Evolutionary conservation across 2,329 filamentous ascomycete species (phyloP).

Genomic region (Chrysosporium keratinophilum): DNA sequence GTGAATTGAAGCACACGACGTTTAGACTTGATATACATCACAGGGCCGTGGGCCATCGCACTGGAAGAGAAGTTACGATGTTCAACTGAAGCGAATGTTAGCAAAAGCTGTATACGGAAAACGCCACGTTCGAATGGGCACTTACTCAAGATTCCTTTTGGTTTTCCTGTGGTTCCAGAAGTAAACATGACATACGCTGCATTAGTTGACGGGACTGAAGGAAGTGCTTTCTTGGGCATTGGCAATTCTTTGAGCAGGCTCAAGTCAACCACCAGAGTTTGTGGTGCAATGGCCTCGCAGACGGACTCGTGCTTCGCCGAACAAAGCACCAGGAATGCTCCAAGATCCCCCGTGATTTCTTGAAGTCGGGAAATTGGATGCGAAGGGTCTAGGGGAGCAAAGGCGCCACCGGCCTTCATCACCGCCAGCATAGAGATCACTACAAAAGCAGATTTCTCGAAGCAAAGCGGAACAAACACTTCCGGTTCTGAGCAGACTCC

Average conservation of each 20-base stretch:
- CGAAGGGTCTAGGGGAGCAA: constrained; percentile 25
- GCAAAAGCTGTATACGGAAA: not conserved
- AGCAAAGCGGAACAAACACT: constrained; percentile 57
- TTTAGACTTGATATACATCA: constrained; percentile 34
- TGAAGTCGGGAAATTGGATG: constrained; percentile 22
- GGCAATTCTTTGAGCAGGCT: constrained; percentile 13
- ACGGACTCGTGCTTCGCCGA: constrained; percentile 12
- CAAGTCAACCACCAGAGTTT: constrained; percentile 10
- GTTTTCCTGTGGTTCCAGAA: constrained; percentile 41
- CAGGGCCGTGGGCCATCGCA: constrained; percentile 42
- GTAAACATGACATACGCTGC: constrained; percentile 47
- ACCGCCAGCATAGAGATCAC: constrained; percentile 41
- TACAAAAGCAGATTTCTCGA: constrained; percentile 63
- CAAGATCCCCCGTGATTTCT: constrained; percentile 19
- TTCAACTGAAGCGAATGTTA: constrained; percentile 33
- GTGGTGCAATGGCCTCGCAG: constrained; percentile 8
- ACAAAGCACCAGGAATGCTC: constrained; percentile 18
- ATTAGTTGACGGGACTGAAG: constrained; percentile 14
- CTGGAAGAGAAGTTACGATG: constrained; percentile 45
- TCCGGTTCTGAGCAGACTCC: constrained; percentile 44
- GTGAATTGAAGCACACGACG: constrained; percentile 48
- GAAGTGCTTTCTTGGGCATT: constrained; percentile 9
- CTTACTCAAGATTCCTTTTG: constrained; percentile 50
- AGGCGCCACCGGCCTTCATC: constrained; percentile 25
- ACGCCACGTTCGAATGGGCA: constrained; percentile 20